phyloP scores from a whole-genome alignment of 441 rosid genomes.

The Raphanus hybrid region DNA sequence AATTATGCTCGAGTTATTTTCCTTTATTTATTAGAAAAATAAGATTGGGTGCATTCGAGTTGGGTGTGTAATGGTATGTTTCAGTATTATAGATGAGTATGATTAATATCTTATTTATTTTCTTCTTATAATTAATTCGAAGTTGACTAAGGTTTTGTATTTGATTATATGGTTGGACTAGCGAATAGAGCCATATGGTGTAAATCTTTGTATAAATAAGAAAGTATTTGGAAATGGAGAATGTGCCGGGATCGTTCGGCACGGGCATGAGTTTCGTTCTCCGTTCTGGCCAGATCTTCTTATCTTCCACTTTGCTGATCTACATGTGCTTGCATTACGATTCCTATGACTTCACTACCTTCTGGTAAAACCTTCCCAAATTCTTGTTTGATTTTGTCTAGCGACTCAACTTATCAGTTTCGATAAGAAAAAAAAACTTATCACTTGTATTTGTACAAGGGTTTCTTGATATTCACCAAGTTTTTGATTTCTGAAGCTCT shows the following conservation, averaged over 20 bases:
- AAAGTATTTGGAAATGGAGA: not conserved
- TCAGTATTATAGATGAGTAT: conserved; percentile 11
- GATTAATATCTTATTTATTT: not conserved
- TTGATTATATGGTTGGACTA: not conserved
- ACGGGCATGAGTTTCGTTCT: not conserved
- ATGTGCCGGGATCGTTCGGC: not conserved
- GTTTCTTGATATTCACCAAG: not conserved
- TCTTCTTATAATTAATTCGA: conserved; percentile 4
- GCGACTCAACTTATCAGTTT: not conserved
- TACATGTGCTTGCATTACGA: not conserved
- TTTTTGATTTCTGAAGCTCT: not conserved
- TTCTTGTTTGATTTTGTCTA: not conserved
- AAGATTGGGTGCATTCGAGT: not conserved
- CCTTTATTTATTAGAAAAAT: not conserved
- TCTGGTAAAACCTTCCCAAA: not conserved
- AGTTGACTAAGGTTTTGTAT: conserved; percentile 1
- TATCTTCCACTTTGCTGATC: not conserved
- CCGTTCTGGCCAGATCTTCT: not conserved
- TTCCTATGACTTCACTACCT: not conserved
- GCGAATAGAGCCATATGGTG: not conserved
- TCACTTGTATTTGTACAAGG: too few species aligned
- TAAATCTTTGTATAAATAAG: not conserved
- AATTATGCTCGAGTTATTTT: conserved; percentile 17
- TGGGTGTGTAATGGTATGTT: conserved; percentile 31
- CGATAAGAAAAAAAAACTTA: too few species aligned